Evolutionary conservation across 164 flowering plant species (phyloP).

Genomic region (Tetracentron sinense): DNA sequence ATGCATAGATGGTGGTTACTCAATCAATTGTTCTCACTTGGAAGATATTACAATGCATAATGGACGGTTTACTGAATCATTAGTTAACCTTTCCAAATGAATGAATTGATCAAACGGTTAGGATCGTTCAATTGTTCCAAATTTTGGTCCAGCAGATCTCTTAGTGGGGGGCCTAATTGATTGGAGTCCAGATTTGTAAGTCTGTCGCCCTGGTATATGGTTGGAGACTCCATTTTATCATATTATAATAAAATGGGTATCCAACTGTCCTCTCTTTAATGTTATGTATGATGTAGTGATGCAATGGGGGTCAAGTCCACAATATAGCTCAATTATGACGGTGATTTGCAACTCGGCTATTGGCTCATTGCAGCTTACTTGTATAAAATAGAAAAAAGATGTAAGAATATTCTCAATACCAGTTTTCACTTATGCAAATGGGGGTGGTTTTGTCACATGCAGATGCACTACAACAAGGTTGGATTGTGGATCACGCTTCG

Average conservation of each 20-base stretch:
- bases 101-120: neutral
- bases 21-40: neutral
- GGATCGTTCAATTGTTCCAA: neutral
- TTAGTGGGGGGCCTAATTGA: neutral
- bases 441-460: constrained; percentile 17
- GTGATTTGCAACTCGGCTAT: neutral
- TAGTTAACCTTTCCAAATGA: too few relatives aligned
- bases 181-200: neutral
- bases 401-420: neutral
- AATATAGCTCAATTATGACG: neutral
- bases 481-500: constrained; percentile 58
- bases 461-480: constrained; percentile 78
- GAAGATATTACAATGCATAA: neutral
- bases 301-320: neutral
- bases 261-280: neutral
- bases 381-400: neutral
- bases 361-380: neutral
- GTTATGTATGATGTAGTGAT: neutral
- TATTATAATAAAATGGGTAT: neutral
- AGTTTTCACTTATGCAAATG: too few relatives aligned
- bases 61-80: neutral
- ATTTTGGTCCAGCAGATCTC: neutral
- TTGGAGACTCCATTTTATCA: too few relatives aligned
- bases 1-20: too few relatives aligned
- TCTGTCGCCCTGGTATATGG: neutral